Evolutionary conservation across 2,329 filamentous ascomycete genomes (phyloP).

Genomic region (Colletotrichum sp.): DNA sequence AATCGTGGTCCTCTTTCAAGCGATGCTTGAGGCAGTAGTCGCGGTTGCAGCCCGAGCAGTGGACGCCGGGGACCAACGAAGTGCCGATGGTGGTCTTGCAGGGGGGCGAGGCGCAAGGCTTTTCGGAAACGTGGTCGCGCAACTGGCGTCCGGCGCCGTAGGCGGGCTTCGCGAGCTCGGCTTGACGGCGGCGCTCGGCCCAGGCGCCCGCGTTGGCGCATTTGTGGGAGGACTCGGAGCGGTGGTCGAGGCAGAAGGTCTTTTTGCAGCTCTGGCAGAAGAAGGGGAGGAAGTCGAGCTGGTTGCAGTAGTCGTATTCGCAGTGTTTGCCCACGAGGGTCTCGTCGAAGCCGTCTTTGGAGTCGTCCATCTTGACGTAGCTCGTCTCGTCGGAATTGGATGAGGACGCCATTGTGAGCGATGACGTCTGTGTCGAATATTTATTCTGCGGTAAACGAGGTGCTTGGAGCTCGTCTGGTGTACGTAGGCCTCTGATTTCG

Average conservation of each 20-base stretch:
- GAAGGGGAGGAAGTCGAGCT: constrained; percentile 96
- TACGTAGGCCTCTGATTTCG: background rate
- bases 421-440: background rate
- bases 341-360: constrained; percentile 68
- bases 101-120: constrained; percentile 68
- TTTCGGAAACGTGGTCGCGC: constrained; percentile 61
- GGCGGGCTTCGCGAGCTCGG: constrained; percentile 57
- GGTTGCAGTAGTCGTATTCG: constrained; percentile 88
- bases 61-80: constrained; percentile 68
- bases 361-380: constrained; percentile 72
- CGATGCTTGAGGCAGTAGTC: constrained; percentile 82
- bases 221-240: constrained; percentile 81
- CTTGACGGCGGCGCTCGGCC: constrained; percentile 61
- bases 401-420: constrained; percentile 56
- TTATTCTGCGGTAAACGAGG: background rate
- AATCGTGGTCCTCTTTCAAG: constrained; percentile 82
- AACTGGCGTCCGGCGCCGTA: constrained; percentile 60
- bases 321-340: constrained; percentile 90
- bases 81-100: constrained; percentile 79
- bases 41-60: constrained; percentile 74
- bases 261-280: constrained; percentile 85
- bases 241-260: constrained; percentile 93
- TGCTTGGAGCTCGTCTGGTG: background rate
- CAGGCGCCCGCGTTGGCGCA: constrained; percentile 66
- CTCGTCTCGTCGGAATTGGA: constrained; percentile 53